phyloP scores from a whole-genome alignment of 208 protist genomes.

The Leishmania tarentolae region DNA sequence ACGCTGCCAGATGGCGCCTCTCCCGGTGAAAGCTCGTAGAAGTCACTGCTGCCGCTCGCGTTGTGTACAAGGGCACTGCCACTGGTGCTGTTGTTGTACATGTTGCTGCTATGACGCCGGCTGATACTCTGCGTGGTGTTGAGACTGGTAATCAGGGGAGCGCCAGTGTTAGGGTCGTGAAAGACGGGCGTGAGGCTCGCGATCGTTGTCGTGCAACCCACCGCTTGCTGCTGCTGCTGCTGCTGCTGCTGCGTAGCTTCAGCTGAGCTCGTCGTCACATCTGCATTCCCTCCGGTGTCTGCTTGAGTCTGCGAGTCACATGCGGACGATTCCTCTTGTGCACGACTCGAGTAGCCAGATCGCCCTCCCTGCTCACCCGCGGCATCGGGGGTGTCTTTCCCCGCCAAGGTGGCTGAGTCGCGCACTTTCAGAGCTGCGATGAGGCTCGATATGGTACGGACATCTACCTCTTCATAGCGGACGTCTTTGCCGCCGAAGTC shows the following conservation, averaged over 20 bases:
- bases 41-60: neutral
- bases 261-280: neutral
- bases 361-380: constrained; percentile 3
- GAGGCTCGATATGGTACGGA: constrained; percentile 34
- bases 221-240: neutral
- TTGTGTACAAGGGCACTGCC: neutral
- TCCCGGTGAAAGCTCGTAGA: neutral
- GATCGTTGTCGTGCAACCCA: neutral
- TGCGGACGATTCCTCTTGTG: neutral
- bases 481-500: neutral
- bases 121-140: neutral
- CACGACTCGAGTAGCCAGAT: neutral
- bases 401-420: neutral
- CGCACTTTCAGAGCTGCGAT: constrained; percentile 24
- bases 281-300: neutral
- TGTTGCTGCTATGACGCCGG: neutral
- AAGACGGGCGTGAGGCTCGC: neutral
- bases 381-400: neutral
- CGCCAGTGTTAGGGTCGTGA: neutral
- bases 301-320: neutral
- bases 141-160: too few species aligned
- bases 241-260: neutral
- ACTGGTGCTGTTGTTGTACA: neutral
- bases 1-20: neutral
- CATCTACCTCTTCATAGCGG: constrained; percentile 30